Evolutionary conservation across 2,329 filamentous ascomycete species (phyloP).

Genomic region (Xylariaceae sp.): DNA sequence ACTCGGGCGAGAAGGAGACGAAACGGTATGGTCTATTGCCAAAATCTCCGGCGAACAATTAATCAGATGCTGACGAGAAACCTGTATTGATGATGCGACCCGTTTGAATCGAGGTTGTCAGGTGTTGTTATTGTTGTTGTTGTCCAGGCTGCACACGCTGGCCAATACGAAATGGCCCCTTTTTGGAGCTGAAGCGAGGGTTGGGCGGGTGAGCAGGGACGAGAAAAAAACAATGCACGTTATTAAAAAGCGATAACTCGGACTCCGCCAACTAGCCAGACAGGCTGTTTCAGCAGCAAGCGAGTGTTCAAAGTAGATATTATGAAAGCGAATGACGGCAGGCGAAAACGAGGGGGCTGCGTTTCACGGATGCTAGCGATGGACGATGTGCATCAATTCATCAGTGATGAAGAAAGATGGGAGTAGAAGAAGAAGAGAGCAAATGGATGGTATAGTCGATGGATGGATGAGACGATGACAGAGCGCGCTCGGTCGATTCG

Average conservation of each 20-base stretch:
- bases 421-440: background rate
- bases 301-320: slow-evolving; percentile 16
- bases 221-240: too few species aligned
- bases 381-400: background rate
- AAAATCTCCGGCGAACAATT: slow-evolving; percentile 6
- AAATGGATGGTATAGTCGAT: too few species aligned
- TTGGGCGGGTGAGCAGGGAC: slow-evolving; percentile 4
- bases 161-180: slow-evolving; percentile 6
- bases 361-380: background rate
- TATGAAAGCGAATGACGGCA: slow-evolving; percentile 24
- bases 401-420: background rate
- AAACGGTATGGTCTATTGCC: slow-evolving; percentile 9
- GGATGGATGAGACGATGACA: slow-evolving; percentile 4
- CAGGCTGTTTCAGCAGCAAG: slow-evolving; percentile 15
- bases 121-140: slow-evolving; percentile 1
- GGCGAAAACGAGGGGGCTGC: background rate
- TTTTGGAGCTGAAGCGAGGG: slow-evolving; percentile 6
- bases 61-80: slow-evolving; percentile 5
- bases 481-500: slow-evolving; percentile 5
- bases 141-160: slow-evolving; percentile 1
- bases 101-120: slow-evolving; percentile 1
- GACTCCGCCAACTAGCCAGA: slow-evolving; percentile 14
- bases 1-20: slow-evolving; percentile 8
- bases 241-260: slow-evolving; percentile 9
- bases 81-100: slow-evolving; percentile 4